Evolutionary conservation across 176 grass and related monocot species (phyloP).

Genomic region (Sorghum bicolor): Sorghum_bicolor_NCBIv3 NC_012872.2:71831501-71832000

Average conservation of each 20-base stretch:
- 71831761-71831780: conserved; percentile 68
- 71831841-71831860: conserved; percentile 93
- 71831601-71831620: neutral
- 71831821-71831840: conserved; percentile 85
- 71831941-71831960: neutral
- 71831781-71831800: conserved; percentile 52
- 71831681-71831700: conserved; percentile 98
- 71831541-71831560: neutral
- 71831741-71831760: conserved; percentile 60
- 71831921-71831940: neutral
- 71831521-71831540: conserved; percentile 77
- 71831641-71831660: conserved; percentile 42
- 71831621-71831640: neutral
- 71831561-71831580: neutral
- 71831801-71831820: conserved; percentile 67
- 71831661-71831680: conserved; percentile 91
- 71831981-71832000: neutral
- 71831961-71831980: neutral
- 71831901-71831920: neutral
- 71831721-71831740: conserved; percentile 80
- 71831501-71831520: conserved; percentile 70
- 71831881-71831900: conserved; percentile 22
- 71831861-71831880: conserved; percentile 90
- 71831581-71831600: neutral
- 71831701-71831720: conserved; percentile 91